Conservation (phyloP, 1,139 yeast genomes). For the Suhomyces bolitotheri region DNA sequence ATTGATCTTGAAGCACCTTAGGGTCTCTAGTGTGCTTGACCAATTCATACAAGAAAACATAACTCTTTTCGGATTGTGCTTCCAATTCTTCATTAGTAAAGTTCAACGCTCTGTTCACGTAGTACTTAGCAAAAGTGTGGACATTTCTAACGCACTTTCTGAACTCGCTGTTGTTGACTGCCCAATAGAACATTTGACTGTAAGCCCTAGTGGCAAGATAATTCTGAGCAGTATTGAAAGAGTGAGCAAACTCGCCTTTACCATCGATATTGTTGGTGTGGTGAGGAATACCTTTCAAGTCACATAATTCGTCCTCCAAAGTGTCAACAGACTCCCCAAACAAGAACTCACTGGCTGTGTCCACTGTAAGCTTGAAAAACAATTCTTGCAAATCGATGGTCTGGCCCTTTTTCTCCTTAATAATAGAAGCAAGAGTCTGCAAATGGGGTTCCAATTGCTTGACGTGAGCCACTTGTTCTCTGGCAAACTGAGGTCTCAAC, state of each 20-base stretch:
- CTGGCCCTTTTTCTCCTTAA: constrained; percentile 16
- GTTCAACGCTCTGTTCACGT: constrained; percentile 22
- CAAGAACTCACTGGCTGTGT: constrained; percentile 58
- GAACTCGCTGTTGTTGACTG: constrained; percentile 35
- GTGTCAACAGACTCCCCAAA: constrained; percentile 55
- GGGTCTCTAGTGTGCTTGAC: constrained; percentile 53
- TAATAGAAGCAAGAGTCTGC: constrained; percentile 19
- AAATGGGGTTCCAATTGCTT: constrained; percentile 26
- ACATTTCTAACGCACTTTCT: constrained; percentile 27
- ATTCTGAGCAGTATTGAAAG: constrained; percentile 43
- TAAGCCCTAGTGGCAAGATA: constrained; percentile 38
- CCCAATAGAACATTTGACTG: constrained; percentile 36
- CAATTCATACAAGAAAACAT: constrained; percentile 52
- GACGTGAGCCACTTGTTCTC: constrained; percentile 29
- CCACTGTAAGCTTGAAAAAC: constrained; percentile 54
- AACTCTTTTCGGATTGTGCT: constrained; percentile 37
- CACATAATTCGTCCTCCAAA: constrained; percentile 17
- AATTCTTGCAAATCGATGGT: constrained; percentile 49
- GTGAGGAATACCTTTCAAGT: background rate
- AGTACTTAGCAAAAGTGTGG: constrained; percentile 34
- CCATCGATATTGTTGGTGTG: background rate
- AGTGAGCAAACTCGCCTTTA: constrained; percentile 31
- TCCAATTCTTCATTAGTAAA: constrained; percentile 32
- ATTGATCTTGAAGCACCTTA: constrained; percentile 48
- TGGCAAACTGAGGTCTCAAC: constrained; percentile 30